Conservation (phyloP, 345 rosid genomes). For the Aquilaria sinensis region DNA sequence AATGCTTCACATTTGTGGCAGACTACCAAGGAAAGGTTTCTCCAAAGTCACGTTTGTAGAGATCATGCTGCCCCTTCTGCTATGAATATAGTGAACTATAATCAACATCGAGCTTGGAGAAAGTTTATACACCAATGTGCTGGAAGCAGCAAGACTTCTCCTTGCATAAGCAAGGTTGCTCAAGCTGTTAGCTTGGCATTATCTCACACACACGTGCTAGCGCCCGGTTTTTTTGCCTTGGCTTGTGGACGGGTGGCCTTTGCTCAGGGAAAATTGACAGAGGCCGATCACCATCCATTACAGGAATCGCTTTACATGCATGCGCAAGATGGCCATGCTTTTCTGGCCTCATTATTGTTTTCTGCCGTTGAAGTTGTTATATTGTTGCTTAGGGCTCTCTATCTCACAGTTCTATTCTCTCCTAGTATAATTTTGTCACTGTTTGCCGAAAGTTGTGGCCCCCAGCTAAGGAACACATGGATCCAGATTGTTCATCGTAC, state of each 20-base stretch:
- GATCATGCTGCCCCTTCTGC: constrained; percentile 34
- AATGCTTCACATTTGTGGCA: constrained; percentile 16
- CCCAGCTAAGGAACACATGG: constrained; percentile 48
- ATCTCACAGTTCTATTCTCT: constrained; percentile 53
- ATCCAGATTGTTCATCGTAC: constrained; percentile 64
- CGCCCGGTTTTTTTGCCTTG: constrained; percentile 58
- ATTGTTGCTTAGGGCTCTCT: constrained; percentile 58
- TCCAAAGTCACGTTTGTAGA: constrained; percentile 21
- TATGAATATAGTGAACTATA: constrained; percentile 33
- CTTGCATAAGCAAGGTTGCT: constrained; percentile 46
- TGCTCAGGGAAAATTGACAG: constrained; percentile 39
- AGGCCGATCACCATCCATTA: constrained; percentile 33
- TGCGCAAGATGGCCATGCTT: constrained; percentile 51
- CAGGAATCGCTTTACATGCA: constrained; percentile 41
- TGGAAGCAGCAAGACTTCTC: constrained; percentile 24
- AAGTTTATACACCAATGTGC: constrained; percentile 38
- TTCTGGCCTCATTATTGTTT: constrained; percentile 37
- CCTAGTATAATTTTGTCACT: constrained; percentile 75
- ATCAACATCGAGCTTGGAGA: constrained; percentile 57
- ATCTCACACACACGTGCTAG: constrained; percentile 49
- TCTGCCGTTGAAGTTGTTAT: constrained; percentile 44
- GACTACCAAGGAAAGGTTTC: constrained; percentile 26
- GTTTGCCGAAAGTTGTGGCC: constrained; percentile 49
- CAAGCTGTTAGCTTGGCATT: constrained; percentile 75
- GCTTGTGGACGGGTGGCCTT: constrained; percentile 50